Evolutionary conservation across 768 basidiomycete genomes (phyloP).

Genomic region (Auricularia auricula-judae): DNA sequence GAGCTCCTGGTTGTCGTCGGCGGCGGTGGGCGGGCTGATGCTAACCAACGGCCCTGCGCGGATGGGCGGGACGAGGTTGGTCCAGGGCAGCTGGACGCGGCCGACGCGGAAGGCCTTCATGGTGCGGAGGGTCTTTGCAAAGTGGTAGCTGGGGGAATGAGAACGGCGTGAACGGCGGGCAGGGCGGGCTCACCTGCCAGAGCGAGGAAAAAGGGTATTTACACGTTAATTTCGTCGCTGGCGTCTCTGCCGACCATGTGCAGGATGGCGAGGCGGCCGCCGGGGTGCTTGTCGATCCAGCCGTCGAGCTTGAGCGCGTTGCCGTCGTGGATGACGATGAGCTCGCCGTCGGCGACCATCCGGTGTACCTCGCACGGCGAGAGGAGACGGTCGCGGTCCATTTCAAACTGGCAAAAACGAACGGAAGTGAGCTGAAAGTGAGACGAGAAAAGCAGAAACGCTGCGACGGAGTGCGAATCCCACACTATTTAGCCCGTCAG

Average conservation of each 20-base stretch:
- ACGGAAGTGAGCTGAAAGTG: no score
- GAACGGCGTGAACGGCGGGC: constrained; percentile 8
- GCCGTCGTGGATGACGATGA: constrained; percentile 60
- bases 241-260: constrained; percentile 96
- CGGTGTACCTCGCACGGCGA: constrained; percentile 17
- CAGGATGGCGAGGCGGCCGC: constrained; percentile 76
- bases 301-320: constrained; percentile 53
- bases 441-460: no score
- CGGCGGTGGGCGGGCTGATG: not conserved
- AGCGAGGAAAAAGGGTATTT: constrained; percentile 25
- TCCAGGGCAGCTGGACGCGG: not conserved
- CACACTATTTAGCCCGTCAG: no score
- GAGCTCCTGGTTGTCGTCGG: not conserved
- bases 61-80: constrained; percentile 24
- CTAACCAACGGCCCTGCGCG: not conserved
- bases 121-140: not conserved
- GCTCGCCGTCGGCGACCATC: constrained; percentile 63
- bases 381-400: not conserved
- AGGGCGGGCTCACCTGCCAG: not conserved
- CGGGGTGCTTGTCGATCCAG: constrained; percentile 87
- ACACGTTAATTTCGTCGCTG: constrained; percentile 88
- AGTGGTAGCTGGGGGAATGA: not conserved
- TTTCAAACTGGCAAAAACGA: no score
- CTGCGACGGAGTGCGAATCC: no score
- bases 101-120: not conserved